Evolutionary conservation across 2,329 filamentous ascomycete species (phyloP), one percentile per base, ranked within the genome.

Genomic region (Chrysosporium queenslandicum): DNA sequence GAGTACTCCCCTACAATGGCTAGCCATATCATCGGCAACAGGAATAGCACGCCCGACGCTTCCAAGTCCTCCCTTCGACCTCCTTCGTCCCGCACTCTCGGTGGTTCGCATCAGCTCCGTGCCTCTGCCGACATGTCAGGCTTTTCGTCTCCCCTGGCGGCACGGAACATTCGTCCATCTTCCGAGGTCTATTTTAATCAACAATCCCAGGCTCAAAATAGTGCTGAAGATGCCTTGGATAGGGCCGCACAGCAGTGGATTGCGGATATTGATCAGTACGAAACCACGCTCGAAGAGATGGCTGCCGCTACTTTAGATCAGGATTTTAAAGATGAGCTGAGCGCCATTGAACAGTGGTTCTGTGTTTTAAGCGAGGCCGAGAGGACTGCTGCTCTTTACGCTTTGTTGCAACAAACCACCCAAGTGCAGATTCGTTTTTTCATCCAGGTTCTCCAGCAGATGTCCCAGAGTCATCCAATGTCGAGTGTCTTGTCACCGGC

Each of bases 331-430:
- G 92, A 97, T 71, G 92, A 98, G 71, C 80, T 98, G 56, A 96
- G 89, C 67, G 92, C 92, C 60, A 98, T 98, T 65, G 92, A 98
- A 73, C 92, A 98, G 75, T 98, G 92, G 92, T 98, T 98, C 71
- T 85, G 90, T 57, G 92, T 98, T 50, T 76, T 98, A 58, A 97
- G 91, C 65, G 92, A 97, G 72, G 90, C 92, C 25, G 92, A 98
- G 72, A 81, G 92, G 57, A 98, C 92, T 18, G 92, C 92, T 56
- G 92, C 92, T 46, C 74, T 97, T 54, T 98, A 98, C 68, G 91
- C 92, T 56, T 76, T 98, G 61, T 77, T 98, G 55, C 92, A 98
- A 74, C 92, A 98, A 77, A 97, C 92, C 4, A 98, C 92, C 3
- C 92, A 97, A 72, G 91, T 98, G 56, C 92, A 98, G 74, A 95